Evolutionary conservation across 306 rosid species (phyloP), one percentile per base, ranked within the genome.

Genomic region (Cucurbita argyrosperma): DNA sequence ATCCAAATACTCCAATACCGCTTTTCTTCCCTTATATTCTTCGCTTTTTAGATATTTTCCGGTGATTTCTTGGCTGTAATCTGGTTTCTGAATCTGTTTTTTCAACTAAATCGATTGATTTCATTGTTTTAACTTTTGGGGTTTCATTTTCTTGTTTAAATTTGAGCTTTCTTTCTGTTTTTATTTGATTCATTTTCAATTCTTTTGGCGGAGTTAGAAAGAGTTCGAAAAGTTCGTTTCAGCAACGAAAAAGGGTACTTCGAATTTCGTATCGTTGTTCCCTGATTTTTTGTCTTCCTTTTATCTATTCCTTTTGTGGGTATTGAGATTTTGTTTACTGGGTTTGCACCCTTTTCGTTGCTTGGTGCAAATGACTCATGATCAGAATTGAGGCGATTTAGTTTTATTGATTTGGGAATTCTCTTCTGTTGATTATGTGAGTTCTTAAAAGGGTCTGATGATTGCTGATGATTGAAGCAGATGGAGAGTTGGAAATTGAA

Each of bases 31-130:
- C 80, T 53, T 59, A 14, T 19, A 59, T 57, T 76, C 19, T 83
- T 83, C 84, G 88, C 78, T 86, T 82, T 80, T 77, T 87, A 5
- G 83, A 86, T 84, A 85, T 63, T 80, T 57, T 75, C 84, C 67
- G 85, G 82, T 76, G 83, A 79, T 72, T 78, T 76, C 59, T 77
- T 63, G 70, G 80, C 73, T 54, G 76, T 74, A 13, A 79, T 80
- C 78, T 78, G 21, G 37, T 45, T 72, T 55, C 16, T 15, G 59
- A 80, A 69, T 71, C 57, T 70, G 53, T 49, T 49, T 54, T 54
- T 30, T 26, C 23, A 70, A 64, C 64, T 69, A 45, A 76, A 74
- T 15, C 58, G 21, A 47, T 82, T 78, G 58, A 38, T 77, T 77
- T 82, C 74, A 73, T 81, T 16, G 51, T 70, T n/a, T 15, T 8